Base-by-base conservation (phyloP, 1,284 basidiomycete species). In the Anthracocystis walkeri region DNA sequence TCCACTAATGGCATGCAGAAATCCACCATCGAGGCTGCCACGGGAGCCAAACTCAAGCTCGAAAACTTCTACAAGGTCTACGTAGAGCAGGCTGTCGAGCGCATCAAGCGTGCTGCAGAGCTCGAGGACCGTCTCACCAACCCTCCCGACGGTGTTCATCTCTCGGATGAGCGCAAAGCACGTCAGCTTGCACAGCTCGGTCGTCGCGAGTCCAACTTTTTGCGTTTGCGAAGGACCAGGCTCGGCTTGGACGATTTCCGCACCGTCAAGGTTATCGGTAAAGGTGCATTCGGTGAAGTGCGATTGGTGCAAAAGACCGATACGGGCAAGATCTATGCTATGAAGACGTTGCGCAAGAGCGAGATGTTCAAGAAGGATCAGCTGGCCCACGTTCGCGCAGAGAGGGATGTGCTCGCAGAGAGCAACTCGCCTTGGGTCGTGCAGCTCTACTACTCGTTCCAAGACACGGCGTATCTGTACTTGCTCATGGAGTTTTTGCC, bases 351-450 rank as follows among this genome's bases (percentile, higher is more conserved):
- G 83, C 91, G 94, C 86, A 99, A 99, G 88, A 92, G 92, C 58
- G 96, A 99, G 87, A 99, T 99, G 96, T 92, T 99, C 88, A 97
- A 98, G 86, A 94, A 97, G 84, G 96, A 99, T 85, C 84, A 97
- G 93, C 90, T 99, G 58, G 96, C 96, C 1, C 96, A 99, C 86
- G 95, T 99, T 65, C 91, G 96, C 77, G 96, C 96, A n/a, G 97
- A 99, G 86, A 91, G 97, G 76, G 96, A 99, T 83, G 93, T 99
- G 44, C 89, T 99, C 52, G 97, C 96, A 12, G 96, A 99, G 86
- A 95, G 93, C 59, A 97, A 97, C 78, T 97, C 95, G 44, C 91
- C 93, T 61, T 99, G 96, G 95, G 95, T 98, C 31, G 96, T 97
- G 11, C 94, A 97, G 85, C 88, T 99, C 7, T 99, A 94, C 88